Conservation (phyloP, 2,329 filamentous ascomycete species). For the Colletotrichum sp. region DNA sequence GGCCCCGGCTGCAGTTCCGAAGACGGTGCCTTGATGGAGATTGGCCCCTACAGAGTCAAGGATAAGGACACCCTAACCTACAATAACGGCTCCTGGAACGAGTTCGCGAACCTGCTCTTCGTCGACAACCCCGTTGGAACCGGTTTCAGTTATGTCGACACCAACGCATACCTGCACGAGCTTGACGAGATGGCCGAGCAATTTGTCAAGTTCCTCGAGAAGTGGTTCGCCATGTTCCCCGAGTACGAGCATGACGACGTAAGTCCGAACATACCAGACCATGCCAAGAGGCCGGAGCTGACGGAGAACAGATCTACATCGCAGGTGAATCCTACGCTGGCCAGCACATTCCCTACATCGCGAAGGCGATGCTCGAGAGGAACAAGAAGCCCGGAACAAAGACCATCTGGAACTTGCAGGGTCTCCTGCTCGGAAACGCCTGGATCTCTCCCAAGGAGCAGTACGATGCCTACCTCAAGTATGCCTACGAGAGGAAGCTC, state of each 20-base stretch:
- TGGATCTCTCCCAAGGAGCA: constrained; percentile 94
- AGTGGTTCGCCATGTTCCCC: constrained; percentile 89
- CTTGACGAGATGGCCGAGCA: constrained; percentile 88
- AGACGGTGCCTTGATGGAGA: constrained; percentile 95
- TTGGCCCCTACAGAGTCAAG: constrained; percentile 89
- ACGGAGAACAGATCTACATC: constrained; percentile 75
- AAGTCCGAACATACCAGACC: constrained; percentile 44
- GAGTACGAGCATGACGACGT: constrained; percentile 93
- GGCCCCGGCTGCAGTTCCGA: constrained; percentile 97
- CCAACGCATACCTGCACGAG: constrained; percentile 84
- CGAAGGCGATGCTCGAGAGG: constrained; percentile 85
- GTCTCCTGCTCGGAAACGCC: constrained; percentile 93
- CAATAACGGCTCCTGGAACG: constrained; percentile 97
- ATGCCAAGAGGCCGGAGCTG: no score
- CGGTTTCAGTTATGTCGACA: constrained; percentile 94
- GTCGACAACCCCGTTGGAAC: constrained; percentile 97
- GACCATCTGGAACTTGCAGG: constrained; percentile 77
- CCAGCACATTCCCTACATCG: constrained; percentile 96
- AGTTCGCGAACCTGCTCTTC: constrained; percentile 96
- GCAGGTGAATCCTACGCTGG: constrained; percentile 97
- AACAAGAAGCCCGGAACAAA: constrained; percentile 68
- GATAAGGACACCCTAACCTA: constrained; percentile 73
- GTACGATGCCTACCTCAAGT: constrained; percentile 86
- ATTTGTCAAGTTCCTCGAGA: constrained; percentile 87
- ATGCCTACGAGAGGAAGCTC: constrained; percentile 77